Evolutionary conservation across 257 asterid species (phyloP).

Genomic region (Penstemon barbatus): DNA sequence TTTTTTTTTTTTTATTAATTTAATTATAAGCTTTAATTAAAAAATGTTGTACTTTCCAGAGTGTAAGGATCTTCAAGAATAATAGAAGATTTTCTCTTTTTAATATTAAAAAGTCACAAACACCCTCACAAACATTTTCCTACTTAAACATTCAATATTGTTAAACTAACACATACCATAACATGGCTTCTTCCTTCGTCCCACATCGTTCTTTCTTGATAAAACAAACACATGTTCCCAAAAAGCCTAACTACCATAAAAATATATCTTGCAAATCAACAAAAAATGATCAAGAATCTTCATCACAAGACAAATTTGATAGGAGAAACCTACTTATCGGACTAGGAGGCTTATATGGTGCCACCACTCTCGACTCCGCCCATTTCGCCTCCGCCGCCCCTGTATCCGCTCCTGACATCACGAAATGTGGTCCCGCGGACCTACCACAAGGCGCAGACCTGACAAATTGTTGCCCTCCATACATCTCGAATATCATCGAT

Average conservation of each 20-base stretch:
- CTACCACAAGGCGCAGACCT: conserved; percentile 57
- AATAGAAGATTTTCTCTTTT: too few relatives aligned
- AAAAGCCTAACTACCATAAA: conserved; percentile 23
- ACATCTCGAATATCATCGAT: conserved; percentile 38
- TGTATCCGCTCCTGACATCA: conserved; percentile 55
- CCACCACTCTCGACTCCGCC: conserved; percentile 44
- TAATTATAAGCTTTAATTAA: too few relatives aligned
- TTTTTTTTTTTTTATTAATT: too few relatives aligned
- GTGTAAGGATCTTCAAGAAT: too few relatives aligned
- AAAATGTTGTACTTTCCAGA: too few relatives aligned
- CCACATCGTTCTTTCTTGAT: conserved; percentile 24
- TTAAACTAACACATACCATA: not conserved
- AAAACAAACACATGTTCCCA: conserved; percentile 32
- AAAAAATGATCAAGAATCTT: conserved; percentile 26
- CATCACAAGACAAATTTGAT: conserved; percentile 30
- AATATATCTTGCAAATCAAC: conserved; percentile 53
- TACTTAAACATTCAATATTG: conserved; percentile 15
- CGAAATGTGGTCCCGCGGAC: conserved; percentile 77
- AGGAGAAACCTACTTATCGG: conserved; percentile 67
- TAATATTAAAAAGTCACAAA: not conserved
- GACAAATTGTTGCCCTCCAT: conserved; percentile 80
- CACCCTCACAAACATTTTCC: not conserved
- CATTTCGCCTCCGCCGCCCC: conserved; percentile 69
- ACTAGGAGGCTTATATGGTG: conserved; percentile 72
- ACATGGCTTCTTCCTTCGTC: conserved; percentile 51